A percentile compares a stretch with the other conserved stretches of the same genome.
These are phyloP conservation scores for Candida pseudofarinosa DNA, from an alignment of 805 yeast species.

Conservation along the genomic window DNA sequence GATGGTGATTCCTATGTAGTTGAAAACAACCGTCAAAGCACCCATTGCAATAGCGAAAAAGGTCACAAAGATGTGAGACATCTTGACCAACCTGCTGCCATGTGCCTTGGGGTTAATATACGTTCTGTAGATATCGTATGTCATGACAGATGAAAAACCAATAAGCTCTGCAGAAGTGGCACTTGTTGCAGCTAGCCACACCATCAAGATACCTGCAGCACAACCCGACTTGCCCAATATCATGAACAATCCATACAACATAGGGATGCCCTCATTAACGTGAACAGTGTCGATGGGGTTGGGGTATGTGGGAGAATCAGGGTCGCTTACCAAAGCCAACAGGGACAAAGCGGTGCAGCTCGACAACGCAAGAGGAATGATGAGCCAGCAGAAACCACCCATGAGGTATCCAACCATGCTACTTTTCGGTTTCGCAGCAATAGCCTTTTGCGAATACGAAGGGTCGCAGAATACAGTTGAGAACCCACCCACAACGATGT, in stretches of 20 bases:
- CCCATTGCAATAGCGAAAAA: conserved; percentile 63
- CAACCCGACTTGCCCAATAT: conserved; percentile 87
- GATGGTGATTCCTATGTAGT: conserved; percentile 79
- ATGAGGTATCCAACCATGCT: conserved; percentile 83
- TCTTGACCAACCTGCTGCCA: conserved; percentile 65
- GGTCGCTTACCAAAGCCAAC: conserved; percentile 62
- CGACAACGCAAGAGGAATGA: conserved; percentile 78
- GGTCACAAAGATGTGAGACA: conserved; percentile 66
- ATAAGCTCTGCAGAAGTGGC: conserved; percentile 91
- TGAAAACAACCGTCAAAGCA: conserved; percentile 76
- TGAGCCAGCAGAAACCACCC: conserved; percentile 91
- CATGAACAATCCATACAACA: conserved; percentile 78
- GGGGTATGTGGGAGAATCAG: conserved; percentile 80
- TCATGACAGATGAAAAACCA: conserved; percentile 78
- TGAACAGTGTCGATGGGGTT: conserved; percentile 59
- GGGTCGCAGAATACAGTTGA: conserved; percentile 85
- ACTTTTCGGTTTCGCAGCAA: conserved; percentile 78
- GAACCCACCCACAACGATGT: conserved; percentile 81
- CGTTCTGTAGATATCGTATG: conserved; percentile 80
- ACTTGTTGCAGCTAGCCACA: conserved; percentile 90
- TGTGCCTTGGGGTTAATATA: conserved; percentile 76
- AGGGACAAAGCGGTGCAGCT: conserved; percentile 88
- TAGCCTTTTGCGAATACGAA: conserved; percentile 87
- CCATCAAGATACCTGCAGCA: conserved; percentile 69
- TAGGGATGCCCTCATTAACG: conserved; percentile 75